Evolutionary conservation across 257 asterid species (phyloP).

Genomic region (Nemophila menziesii): DNA sequence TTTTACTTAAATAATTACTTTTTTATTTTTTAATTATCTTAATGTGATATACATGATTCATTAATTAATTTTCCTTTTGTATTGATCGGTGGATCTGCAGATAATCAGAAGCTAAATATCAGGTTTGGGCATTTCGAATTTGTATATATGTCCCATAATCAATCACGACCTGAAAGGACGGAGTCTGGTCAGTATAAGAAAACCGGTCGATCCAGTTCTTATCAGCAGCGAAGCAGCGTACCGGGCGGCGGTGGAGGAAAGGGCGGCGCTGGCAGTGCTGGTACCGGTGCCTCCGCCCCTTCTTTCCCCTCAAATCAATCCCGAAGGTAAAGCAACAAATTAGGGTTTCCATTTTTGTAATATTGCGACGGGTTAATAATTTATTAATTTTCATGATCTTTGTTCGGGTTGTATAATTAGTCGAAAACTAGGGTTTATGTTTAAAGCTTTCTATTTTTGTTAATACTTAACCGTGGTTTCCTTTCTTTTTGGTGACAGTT

Average conservation of each 20-base stretch:
- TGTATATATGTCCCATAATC: conserved; percentile 36
- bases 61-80: conserved; percentile 14
- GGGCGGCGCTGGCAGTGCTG: conserved; percentile 26
- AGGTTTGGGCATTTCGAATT: conserved; percentile 17
- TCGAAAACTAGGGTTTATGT: conserved; percentile 13
- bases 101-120: conserved; percentile 4
- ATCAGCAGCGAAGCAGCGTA: conserved; percentile 17
- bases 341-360: conserved; percentile 6
- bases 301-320: conserved; percentile 10
- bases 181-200: conserved; percentile 31
- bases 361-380: neutral
- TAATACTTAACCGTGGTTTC: neutral
- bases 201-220: conserved; percentile 22
- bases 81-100: conserved; percentile 46
- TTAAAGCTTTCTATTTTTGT: neutral
- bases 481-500: conserved; percentile 16
- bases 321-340: conserved; percentile 14
- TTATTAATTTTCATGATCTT: neutral
- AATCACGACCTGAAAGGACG: conserved; percentile 29
- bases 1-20: neutral
- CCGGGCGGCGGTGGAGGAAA: conserved; percentile 19
- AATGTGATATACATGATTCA: neutral
- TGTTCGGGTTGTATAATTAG: neutral
- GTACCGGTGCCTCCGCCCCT: conserved; percentile 17
- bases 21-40: too few relatives aligned